Evolutionary conservation across 345 rosid species (phyloP), one percentile per base, ranked within the genome.

Genomic region (Eucalyptus viminalis): DNA sequence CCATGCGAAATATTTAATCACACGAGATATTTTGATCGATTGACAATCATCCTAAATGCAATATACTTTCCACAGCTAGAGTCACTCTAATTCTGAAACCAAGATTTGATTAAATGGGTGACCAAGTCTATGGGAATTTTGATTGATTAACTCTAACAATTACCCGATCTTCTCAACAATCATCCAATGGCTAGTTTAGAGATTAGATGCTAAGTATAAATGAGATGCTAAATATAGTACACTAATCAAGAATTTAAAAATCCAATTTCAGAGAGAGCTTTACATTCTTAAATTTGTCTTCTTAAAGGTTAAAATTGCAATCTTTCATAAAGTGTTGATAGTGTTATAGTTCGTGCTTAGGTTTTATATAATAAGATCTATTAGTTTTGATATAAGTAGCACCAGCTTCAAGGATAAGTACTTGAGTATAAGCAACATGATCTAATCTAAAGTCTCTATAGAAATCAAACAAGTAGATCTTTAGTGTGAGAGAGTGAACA

Each of bases 141-240:
- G 29, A 56, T 24, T 56, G 62, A 56, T 56, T 25, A 5, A 56
- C 29, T 56, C 29, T 25, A 9, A 56, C 21, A 22, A 19, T 25
- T 5, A 56, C 62, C 13, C 2, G 1, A n/a, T n/a, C n/a, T 56
- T 56, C 29, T 56, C 3, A 56, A 24, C 14, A 24, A 2, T 24
- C 29, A 25, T 24, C 62, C 14, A 56, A 56, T 56, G 62, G 29
- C 13, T 56, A 56, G 29, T 1, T 19, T 53, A 53, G 25, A 53
- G 58, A 56, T 56, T 0, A 0, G 6, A 56, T 56, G 62, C 13
- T 22, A 11, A 24, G 62, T 4, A 56, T 56, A 56, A 56, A 56
- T 22, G 62, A 56, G 29, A 56, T 22, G 27, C 29, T 56, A 24
- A 56, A 56, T 9, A 56, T 56, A 56, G 0, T 53, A 24, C 6